Evolutionary conservation across 176 grass and related monocot species (phyloP).

Genomic region (Oryza rufipogon): DNA sequence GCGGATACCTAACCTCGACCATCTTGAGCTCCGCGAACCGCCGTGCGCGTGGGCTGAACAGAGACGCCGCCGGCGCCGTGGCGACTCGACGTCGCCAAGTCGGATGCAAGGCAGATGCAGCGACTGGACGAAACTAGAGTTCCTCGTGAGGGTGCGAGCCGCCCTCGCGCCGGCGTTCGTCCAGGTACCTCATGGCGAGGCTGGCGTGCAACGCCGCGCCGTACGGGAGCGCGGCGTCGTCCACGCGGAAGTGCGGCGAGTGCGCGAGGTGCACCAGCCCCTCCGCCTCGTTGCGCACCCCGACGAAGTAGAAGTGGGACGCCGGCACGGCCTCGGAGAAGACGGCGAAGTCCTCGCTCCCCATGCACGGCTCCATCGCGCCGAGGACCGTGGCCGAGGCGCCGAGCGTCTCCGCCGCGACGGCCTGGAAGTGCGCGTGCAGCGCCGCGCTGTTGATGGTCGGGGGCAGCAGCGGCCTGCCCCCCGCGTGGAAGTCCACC

Average conservation of each 20-base stretch:
- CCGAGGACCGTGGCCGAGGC: conserved; percentile 33
- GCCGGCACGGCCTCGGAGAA: conserved; percentile 66
- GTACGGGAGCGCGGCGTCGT: conserved; percentile 73
- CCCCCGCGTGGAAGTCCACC: conserved; percentile 56
- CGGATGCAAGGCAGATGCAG: neutral
- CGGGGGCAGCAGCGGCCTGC: conserved; percentile 55
- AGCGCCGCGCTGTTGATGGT: conserved; percentile 64
- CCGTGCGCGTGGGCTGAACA: neutral
- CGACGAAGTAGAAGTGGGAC: conserved; percentile 84
- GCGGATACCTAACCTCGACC: neutral
- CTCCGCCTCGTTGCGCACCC: conserved; percentile 43
- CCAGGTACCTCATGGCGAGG: conserved; percentile 72
- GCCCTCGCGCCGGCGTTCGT: conserved; percentile 8
- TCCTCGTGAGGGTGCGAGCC: conserved; percentile 45
- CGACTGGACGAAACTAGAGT: conserved; percentile 44
- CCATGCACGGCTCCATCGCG: conserved; percentile 57
- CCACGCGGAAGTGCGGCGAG: conserved; percentile 73
- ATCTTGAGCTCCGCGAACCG: neutral
- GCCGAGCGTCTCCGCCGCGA: conserved; percentile 63
- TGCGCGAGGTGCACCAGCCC: conserved; percentile 47
- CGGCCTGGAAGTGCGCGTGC: conserved; percentile 65
- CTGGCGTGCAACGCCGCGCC: conserved; percentile 83
- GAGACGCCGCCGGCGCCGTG: neutral
- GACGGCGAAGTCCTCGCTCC: conserved; percentile 80
- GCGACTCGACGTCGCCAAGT: neutral